phyloP scores from a whole-genome alignment of 2,329 filamentous ascomycete species.

The Epichloe typhina region DNA sequence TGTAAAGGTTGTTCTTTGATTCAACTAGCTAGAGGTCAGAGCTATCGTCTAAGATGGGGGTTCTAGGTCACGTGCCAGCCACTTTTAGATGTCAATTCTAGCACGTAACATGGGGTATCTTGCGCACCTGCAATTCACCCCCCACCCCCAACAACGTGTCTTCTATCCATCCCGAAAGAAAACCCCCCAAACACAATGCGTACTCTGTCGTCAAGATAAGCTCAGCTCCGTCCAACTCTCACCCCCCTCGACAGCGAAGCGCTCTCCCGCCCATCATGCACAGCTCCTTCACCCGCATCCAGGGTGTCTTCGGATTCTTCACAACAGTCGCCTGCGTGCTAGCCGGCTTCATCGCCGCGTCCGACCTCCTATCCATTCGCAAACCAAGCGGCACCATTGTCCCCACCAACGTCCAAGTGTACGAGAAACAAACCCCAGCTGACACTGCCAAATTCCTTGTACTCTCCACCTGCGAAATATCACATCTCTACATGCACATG shows the following conservation, averaged over 20 bases:
- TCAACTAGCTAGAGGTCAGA: too few species aligned
- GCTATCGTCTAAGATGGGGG: too few species aligned
- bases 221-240: not conserved
- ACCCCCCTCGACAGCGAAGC: not conserved
- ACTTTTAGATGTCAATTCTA: too few species aligned
- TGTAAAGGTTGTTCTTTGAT: too few species aligned
- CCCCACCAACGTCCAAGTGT: conserved; percentile 77
- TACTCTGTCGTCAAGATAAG: not conserved
- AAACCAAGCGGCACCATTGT: conserved; percentile 48
- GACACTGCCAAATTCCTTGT: not conserved
- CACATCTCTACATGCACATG: not conserved
- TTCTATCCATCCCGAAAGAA: too few species aligned
- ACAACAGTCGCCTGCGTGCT: conserved; percentile 82
- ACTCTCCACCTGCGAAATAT: not conserved
- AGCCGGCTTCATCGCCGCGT: conserved; percentile 66
- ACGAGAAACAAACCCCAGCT: conserved; percentile 19
- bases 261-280: conserved; percentile 54
- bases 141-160: too few species aligned
- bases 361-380: conserved; percentile 59
- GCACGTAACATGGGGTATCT: too few species aligned
- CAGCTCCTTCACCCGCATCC: conserved; percentile 68
- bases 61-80: too few species aligned
- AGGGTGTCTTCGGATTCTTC: conserved; percentile 96
- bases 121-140: too few species aligned
- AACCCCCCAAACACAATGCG: too few species aligned